phyloP scores from a whole-genome alignment of 2,329 filamentous ascomycete genomes.

The Colletotrichum acutatum region DNA sequence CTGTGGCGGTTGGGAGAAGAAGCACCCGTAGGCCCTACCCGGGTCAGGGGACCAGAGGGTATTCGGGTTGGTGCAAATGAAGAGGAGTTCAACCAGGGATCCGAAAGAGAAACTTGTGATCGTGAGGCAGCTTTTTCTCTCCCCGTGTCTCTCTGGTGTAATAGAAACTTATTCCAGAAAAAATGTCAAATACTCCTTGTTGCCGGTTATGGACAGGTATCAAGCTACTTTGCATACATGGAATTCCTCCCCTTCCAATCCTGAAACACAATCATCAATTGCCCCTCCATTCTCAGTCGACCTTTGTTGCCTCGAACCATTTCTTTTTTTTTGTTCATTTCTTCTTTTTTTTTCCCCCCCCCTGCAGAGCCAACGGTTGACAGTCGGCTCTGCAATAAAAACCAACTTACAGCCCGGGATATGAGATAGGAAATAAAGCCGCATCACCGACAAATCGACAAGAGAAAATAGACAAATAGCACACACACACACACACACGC shows the following conservation, averaged over 20 bases:
- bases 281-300: not conserved
- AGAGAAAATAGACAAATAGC: no score
- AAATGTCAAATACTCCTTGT: conserved; percentile 6
- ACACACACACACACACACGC: not conserved
- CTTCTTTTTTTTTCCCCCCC: not conserved
- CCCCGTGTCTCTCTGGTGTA: not conserved
- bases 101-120: not conserved
- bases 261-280: not conserved
- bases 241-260: not conserved
- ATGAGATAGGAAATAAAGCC: not conserved
- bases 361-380: not conserved
- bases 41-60: no score
- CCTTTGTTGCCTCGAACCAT: not conserved
- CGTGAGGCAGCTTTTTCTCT: not conserved
- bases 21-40: no score
- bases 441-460: not conserved
- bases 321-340: not conserved
- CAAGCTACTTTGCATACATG: conserved; percentile 29
- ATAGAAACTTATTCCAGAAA: no score
- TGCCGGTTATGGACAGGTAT: conserved; percentile 33
- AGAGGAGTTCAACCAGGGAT: not conserved
- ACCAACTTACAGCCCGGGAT: not conserved
- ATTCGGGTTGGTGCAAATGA: not conserved
- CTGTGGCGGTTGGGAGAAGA: not conserved
- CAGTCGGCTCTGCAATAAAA: not conserved